phyloP scores from a whole-genome alignment of 164 flowering plant species.

The Sextonia rubra region DNA sequence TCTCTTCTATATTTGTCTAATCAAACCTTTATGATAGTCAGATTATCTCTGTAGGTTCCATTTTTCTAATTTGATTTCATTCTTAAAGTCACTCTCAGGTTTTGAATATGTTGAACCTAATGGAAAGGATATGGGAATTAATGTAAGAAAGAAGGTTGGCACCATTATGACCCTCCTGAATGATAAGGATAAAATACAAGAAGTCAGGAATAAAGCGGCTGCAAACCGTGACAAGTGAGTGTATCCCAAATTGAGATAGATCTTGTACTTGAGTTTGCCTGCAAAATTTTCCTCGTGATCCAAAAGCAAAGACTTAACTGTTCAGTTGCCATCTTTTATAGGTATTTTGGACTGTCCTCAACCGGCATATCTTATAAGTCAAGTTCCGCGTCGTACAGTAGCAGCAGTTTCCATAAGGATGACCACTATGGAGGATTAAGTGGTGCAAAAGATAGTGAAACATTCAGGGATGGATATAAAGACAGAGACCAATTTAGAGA shows the following conservation, averaged over 20 bases:
- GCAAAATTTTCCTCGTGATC: not conserved
- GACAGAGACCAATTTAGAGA: conserved; percentile 39
- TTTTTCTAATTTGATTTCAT: not conserved
- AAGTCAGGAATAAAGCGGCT: conserved; percentile 81
- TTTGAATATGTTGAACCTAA: conserved; percentile 92
- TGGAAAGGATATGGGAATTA: conserved; percentile 93
- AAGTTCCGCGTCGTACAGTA: conserved; percentile 49
- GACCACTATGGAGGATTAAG: conserved; percentile 54
- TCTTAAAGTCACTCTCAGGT: conserved; percentile 65
- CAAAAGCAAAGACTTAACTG: not conserved
- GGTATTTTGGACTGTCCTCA: conserved; percentile 96
- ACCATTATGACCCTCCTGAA: conserved; percentile 58
- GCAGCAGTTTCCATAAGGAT: conserved; percentile 43
- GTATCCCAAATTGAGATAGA: conserved; percentile 8
- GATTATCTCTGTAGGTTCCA: not conserved
- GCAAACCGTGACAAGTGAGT: conserved; percentile 85
- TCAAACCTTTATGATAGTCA: conserved; percentile 40
- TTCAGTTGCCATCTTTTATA: conserved; percentile 18
- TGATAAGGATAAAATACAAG: conserved; percentile 82
- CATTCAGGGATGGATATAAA: conserved; percentile 20
- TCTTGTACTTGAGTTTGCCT: not conserved
- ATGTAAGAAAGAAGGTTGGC: conserved; percentile 93
- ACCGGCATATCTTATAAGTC: conserved; percentile 77
- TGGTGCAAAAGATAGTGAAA: conserved; percentile 38
- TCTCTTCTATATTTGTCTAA: not conserved